Percentiles rank a stretch among this genome's conserved stretches.
phyloP scores from a whole-genome alignment of 176 grass and related monocot species.

The Oryza glumipatula region DNA sequence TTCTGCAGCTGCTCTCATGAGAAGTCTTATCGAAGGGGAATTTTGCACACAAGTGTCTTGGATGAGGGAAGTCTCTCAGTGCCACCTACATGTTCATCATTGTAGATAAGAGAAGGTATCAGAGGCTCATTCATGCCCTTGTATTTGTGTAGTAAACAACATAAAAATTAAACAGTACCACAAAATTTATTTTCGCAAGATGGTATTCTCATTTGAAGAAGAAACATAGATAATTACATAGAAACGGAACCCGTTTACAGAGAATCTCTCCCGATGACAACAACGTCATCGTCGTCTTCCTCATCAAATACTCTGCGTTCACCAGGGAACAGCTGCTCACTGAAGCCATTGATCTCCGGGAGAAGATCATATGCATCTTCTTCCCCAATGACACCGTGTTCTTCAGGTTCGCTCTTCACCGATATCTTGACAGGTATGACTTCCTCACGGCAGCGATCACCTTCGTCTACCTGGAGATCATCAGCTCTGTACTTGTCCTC shows the following conservation, averaged over 20 bases:
- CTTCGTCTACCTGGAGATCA: background rate
- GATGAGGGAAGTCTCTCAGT: constrained; percentile 67
- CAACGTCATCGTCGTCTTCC: constrained; percentile 23
- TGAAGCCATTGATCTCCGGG: background rate
- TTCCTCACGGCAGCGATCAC: background rate
- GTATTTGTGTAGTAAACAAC: background rate
- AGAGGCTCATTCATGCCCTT: background rate
- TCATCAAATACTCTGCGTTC: constrained; percentile 20
- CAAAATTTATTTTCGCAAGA: background rate
- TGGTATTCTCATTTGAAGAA: background rate
- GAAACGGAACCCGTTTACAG: background rate
- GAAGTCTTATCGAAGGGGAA: constrained; percentile 51
- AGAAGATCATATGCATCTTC: constrained; percentile 27
- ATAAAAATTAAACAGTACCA: background rate
- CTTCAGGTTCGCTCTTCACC: background rate
- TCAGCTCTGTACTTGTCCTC: background rate
- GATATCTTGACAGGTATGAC: background rate
- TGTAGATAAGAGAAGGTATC: background rate
- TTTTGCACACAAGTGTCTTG: constrained; percentile 62
- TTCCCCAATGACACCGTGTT: background rate
- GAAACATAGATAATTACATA: background rate
- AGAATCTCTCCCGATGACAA: constrained; percentile 20
- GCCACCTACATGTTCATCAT: constrained; percentile 54
- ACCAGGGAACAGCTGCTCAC: background rate
- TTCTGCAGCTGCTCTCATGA: constrained; percentile 43